Percentiles rank a stretch among this genome's conserved stretches.
phyloP scores from a whole-genome alignment of 2,329 filamentous ascomycete species.

The Fusarium chuoi region DNA sequence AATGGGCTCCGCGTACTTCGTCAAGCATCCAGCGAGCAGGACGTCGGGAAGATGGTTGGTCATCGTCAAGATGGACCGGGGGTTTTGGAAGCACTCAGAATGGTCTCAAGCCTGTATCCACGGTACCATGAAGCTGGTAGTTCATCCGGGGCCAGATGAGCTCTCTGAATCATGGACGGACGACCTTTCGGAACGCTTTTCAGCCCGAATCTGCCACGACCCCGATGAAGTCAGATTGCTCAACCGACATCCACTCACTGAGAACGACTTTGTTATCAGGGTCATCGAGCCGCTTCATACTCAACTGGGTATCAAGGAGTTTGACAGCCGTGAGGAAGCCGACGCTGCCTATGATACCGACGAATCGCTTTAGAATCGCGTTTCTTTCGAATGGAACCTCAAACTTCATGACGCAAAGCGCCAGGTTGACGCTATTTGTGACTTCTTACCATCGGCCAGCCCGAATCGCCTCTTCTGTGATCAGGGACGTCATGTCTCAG shows the following conservation, averaged over 20 bases:
- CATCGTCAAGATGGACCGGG: neutral
- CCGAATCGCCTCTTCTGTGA: neutral
- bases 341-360: neutral
- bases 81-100: rapidly evolving
- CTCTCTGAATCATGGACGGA: neutral
- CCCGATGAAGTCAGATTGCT: neutral
- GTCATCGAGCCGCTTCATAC: neutral
- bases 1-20: neutral
- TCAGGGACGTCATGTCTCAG: rapidly evolving
- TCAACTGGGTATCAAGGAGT: neutral
- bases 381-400: neutral
- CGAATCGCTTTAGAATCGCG: neutral
- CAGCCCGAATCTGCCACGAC: neutral
- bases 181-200: neutral
- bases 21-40: neutral
- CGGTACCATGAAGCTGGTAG: neutral
- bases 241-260: neutral
- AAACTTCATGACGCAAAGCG: neutral
- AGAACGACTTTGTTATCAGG: neutral
- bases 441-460: rapidly evolving
- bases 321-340: neutral
- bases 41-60: neutral
- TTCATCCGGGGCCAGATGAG: neutral
- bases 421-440: neutral
- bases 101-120: neutral